Conservation (phyloP, 2,329 filamentous ascomycete species). For the Alternaria solani region DNA sequence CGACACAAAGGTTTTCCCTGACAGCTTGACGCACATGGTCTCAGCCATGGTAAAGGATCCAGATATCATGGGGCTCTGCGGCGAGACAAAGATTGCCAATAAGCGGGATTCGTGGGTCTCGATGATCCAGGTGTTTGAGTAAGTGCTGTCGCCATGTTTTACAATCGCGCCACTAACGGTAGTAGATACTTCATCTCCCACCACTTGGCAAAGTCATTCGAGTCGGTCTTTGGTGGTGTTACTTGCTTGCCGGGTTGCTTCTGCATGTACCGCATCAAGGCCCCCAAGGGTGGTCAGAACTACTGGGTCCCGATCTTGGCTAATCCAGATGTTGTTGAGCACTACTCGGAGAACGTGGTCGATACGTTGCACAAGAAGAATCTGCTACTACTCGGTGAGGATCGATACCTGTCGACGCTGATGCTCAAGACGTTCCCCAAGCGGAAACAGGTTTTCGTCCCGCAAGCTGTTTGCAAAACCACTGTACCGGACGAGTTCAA, state of each 20-base stretch:
- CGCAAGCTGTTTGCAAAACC: constrained; percentile 98
- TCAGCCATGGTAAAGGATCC: constrained; percentile 99
- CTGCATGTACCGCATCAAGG: constrained; percentile 99
- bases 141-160: constrained; percentile 43
- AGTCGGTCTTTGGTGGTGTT: constrained; percentile 98
- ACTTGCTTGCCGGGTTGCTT: constrained; percentile 98
- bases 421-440: constrained; percentile 99
- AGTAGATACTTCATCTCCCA: constrained; percentile 92
- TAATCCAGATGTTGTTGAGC: constrained; percentile 97
- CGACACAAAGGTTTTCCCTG: constrained; percentile 98
- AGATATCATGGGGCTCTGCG: constrained; percentile 98
- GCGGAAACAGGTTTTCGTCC: constrained; percentile 97
- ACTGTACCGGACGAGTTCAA: constrained; percentile 92
- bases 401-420: constrained; percentile 93
- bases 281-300: constrained; percentile 96
- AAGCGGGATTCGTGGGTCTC: constrained; percentile 94
- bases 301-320: constrained; percentile 99
- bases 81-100: constrained; percentile 99
- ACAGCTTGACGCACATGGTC: constrained; percentile 98
- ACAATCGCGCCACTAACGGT: constrained; percentile 38
- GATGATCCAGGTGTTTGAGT: constrained; percentile 98
- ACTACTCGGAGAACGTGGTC: constrained; percentile 99
- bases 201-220: constrained; percentile 95
- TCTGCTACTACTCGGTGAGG: constrained; percentile 86
- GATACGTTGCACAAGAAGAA: constrained; percentile 99